A percentile compares a stretch with the other conserved stretches of the same genome.
phyloP scores from a whole-genome alignment of 192 early-diverging fungal species.

The Radiomyces spectabilis region DNA sequence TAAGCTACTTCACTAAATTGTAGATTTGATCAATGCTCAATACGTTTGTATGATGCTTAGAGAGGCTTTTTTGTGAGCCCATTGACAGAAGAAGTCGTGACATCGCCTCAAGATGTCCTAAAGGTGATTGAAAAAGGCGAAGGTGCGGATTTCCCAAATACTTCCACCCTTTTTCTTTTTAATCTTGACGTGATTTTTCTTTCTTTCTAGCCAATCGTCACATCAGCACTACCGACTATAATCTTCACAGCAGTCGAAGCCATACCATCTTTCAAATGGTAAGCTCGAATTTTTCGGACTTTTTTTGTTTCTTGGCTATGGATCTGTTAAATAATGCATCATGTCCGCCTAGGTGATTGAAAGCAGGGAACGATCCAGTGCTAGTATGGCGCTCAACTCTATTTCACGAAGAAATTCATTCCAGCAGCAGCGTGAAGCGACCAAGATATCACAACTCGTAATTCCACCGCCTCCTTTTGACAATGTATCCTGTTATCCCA shows the following conservation, averaged over 20 bases:
- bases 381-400: slow-evolving; percentile 6
- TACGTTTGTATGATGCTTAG: slow-evolving; percentile 13
- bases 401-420: too few relatives aligned
- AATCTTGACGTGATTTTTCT: too few relatives aligned
- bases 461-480: too few relatives aligned
- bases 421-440: slow-evolving; percentile 21
- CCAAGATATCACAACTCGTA: slow-evolving; percentile 34
- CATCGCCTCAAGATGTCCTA: slow-evolving; percentile 62
- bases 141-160: too few relatives aligned
- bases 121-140: slow-evolving; percentile 72
- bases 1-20: slow-evolving; percentile 2
- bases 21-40: neutral
- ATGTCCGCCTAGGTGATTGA: slow-evolving; percentile 81
- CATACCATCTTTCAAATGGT: slow-evolving; percentile 96
- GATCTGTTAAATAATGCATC: too few relatives aligned
- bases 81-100: slow-evolving; percentile 69
- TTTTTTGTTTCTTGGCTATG: too few relatives aligned
- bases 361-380: slow-evolving; percentile 56
- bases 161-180: too few relatives aligned
- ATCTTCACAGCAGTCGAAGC: slow-evolving; percentile 84
- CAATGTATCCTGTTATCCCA: too few relatives aligned
- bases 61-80: slow-evolving; percentile 69
- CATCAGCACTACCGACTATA: slow-evolving; percentile 88
- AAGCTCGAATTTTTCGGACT: too few relatives aligned
- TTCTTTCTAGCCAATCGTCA: slow-evolving; percentile 61